Evolutionary conservation across 768 basidiomycete genomes (phyloP), one percentile per base, ranked within the genome.

Genomic region (Termitomyces sp.): DNA sequence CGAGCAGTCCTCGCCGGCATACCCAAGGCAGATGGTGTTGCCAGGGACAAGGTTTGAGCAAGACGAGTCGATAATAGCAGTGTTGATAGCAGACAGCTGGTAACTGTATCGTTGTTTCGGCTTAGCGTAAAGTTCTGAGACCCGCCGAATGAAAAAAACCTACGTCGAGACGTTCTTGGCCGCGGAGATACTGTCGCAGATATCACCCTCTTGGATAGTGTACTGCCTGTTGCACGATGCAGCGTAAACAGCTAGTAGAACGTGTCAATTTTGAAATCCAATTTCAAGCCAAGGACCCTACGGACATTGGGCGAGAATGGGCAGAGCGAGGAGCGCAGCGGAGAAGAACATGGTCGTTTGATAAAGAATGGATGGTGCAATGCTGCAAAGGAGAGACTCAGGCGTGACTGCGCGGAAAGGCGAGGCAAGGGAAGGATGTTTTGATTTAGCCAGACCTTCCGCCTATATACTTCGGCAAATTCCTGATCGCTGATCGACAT

Each of bases 71-170:
- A 90, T 81, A 49, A 62, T 60, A 48, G 60, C 70, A 0, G 72
- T 54, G 74, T 92, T 91, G 59, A 84, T 73, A 42, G 78, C 75
- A 3, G 86, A 83, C 52, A 92, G 83, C 70, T 92, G 90, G 75
- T 85, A 92, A 12, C 89, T 92, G 31, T 23, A 54, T 25, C 44
- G 17, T 50, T 23, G 56, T 58, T 29, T 29, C 21, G 51, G 43
- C 34, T 60, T 29, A 62, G 35, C 27, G 19, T 5, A 32, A 38
- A 48, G 54, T 47, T 50, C 21, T 37, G 37, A 17, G 19, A 25
- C 41, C 21, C 31, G n/a, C 23, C 34, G 25, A 23, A 43, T 29
- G 49, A 32, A 27, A 53, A 25, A 27, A 11, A 72, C 83, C 49
- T 60, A 88, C 86, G 84, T 85, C 38, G 86, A 87, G 59, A 79